phyloP scores from a whole-genome alignment of 2,329 filamentous ascomycete genomes.

The Beauveria sp. region DNA sequence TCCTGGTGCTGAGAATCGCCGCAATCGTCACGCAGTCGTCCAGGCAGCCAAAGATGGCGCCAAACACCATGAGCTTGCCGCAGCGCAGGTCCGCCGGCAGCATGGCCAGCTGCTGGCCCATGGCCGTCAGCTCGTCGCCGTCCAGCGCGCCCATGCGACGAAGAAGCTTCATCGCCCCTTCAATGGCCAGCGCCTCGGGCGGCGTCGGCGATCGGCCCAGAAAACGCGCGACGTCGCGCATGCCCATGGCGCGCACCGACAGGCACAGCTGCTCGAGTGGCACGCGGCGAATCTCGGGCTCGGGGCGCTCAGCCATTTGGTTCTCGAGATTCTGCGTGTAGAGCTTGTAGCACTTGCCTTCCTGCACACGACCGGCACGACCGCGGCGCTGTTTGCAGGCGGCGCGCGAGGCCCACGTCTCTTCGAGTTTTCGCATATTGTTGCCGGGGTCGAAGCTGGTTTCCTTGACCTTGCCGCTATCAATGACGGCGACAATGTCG shows the following conservation, averaged over 20 bases:
- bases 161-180: constrained; percentile 73
- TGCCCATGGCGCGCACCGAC: constrained; percentile 91
- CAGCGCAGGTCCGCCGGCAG: constrained; percentile 89
- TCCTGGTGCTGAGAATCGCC: constrained; percentile 81
- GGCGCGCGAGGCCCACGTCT: constrained; percentile 90
- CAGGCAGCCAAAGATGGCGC: constrained; percentile 85
- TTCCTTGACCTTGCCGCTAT: constrained; percentile 92
- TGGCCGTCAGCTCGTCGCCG: constrained; percentile 76
- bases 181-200: constrained; percentile 75
- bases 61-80: constrained; percentile 92
- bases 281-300: constrained; percentile 88
- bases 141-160: constrained; percentile 83
- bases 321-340: constrained; percentile 81
- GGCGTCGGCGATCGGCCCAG: constrained; percentile 82
- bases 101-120: constrained; percentile 89
- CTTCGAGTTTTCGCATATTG: constrained; percentile 89
- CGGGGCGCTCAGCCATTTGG: constrained; percentile 80
- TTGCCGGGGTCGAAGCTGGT: constrained; percentile 86
- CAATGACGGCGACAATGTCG: constrained; percentile 92
- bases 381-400: constrained; percentile 92
- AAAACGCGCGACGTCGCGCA: constrained; percentile 72
- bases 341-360: constrained; percentile 89
- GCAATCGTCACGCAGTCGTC: constrained; percentile 84
- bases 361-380: constrained; percentile 85
- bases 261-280: constrained; percentile 91